Base-by-base conservation (phyloP, 129 eudicot species). In the Chrysanthemum makinoi region DNA sequence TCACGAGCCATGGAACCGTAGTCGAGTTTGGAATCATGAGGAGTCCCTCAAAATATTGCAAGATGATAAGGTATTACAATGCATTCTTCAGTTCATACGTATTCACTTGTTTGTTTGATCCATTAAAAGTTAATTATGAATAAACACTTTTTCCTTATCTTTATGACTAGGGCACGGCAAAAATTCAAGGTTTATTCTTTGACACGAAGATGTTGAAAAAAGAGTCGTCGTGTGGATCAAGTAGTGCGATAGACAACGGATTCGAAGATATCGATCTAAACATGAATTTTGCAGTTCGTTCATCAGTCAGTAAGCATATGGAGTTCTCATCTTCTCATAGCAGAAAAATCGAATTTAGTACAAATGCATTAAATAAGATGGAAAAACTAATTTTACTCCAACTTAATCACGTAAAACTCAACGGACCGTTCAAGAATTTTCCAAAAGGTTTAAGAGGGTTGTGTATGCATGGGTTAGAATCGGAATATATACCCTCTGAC, bases 361-460 rank as follows among this genome's bases (percentile, higher is more conserved):
- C 66, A 56, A 17, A 47, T 47, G 74, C 80, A 0, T 69, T 80
- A 18, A 7, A 7, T 11, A 54, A 33, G 54, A 80, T 80, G 80
- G 47, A 56, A 2, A 54, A 69, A 0, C 20, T 80, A 46, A 47
- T 11, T 14, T 51, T 80, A 15, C 77, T 80, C 57, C 72, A 75
- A 30, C 77, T 80, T 12, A 73, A 75, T 50, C 6, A 69, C 55
- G 51, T 75, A 13, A 53, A 62, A 15, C 15, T 80, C 33, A 50
- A 10, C 0, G 83, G 79, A 15, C 1, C 30, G 5, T 79, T 50
- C 50, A 48, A 49, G 13, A 33, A 67, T 13, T 79, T 79, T 57
- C 83, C 83, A 0, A 5, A 49, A 24, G 48, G 33, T 11, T 68
- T 79, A 68, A 61, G 75, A 17, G 52, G 70, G 79, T 49, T 79